Conservation (phyloP, 441 rosid genomes). For the Pelargonium exstipulatum region DNA sequence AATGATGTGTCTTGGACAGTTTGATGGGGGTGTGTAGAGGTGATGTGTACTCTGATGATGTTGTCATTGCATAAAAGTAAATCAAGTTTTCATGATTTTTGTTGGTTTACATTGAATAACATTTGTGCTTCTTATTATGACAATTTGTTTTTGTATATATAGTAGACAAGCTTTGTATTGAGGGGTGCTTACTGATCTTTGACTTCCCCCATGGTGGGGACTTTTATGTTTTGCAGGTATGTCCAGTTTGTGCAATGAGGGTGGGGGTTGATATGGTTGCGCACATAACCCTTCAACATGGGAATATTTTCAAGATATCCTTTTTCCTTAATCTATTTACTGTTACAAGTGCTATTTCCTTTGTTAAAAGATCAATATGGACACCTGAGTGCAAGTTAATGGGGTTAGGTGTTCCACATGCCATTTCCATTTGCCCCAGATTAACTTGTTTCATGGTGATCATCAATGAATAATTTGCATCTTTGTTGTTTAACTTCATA, state of each 20-base stretch:
- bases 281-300: slow-evolving; percentile 86
- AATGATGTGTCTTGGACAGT: neutral
- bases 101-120: neutral
- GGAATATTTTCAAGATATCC: slow-evolving; percentile 90
- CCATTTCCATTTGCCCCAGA: neutral
- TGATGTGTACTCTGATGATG: neutral
- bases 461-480: neutral
- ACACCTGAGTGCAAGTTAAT: neutral
- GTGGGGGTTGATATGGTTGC: slow-evolving; percentile 95
- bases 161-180: neutral
- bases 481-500: neutral
- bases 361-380: neutral
- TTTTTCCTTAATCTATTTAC: slow-evolving; percentile 20
- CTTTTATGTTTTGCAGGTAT: slow-evolving; percentile 52
- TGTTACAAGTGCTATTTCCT: neutral
- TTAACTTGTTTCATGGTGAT: neutral
- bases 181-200: slow-evolving; percentile 2
- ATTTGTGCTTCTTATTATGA: neutral
- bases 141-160: neutral
- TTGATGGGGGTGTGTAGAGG: neutral
- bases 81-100: neutral
- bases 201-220: slow-evolving; percentile 18
- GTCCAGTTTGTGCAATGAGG: slow-evolving; percentile 82
- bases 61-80: neutral
- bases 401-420: slow-evolving; percentile 6